These are phyloP conservation scores for Pseudogymnoascus sp. DNA, from an alignment of 2,329 filamentous ascomycete species.

Conservation along the genomic window DNA sequence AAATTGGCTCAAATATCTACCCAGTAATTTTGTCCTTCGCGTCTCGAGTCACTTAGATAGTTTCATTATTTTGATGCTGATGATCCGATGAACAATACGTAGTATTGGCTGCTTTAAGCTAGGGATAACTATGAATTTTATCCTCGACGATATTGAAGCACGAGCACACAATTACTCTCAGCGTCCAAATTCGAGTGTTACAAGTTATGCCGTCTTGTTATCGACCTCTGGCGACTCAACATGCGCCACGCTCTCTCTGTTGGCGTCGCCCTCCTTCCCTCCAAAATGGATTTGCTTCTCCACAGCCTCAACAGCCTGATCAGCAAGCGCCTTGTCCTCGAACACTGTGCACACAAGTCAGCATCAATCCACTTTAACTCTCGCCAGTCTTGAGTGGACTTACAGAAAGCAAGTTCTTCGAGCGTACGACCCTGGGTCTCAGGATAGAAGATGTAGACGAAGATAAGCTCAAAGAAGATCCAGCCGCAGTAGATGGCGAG, in stretches of 20 bases:
- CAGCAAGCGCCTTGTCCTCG: conserved; percentile 23
- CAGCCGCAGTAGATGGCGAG: conserved; percentile 36
- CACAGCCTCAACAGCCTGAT: conserved; percentile 23
- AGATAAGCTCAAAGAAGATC: conserved; percentile 33
- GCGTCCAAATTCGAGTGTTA: too few species aligned
- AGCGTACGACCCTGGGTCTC: conserved; percentile 12
- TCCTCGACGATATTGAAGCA: conserved; percentile 38
- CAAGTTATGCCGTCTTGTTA: too few species aligned
- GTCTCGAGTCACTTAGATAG: too few species aligned
- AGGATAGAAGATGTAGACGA: conserved; percentile 32
- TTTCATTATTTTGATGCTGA: too few species aligned
- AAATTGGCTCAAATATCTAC: too few species aligned
- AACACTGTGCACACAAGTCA: conserved; percentile 23
- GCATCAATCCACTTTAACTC: background rate
- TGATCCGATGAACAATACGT: too few species aligned
- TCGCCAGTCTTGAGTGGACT: background rate
- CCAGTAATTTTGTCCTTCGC: too few species aligned
- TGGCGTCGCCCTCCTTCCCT: background rate
- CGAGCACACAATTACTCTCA: conserved; percentile 60
- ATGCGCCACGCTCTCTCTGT: background rate
- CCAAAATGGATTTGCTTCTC: conserved; percentile 24
- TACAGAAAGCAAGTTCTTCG: conserved; percentile 13
- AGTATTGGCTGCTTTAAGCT: too few species aligned
- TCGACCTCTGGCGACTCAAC: background rate
- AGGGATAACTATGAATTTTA: too few species aligned